Evolutionary conservation across 2,329 filamentous ascomycete species (phyloP).

Genomic region (Arthrinium phaeospermum): DNA sequence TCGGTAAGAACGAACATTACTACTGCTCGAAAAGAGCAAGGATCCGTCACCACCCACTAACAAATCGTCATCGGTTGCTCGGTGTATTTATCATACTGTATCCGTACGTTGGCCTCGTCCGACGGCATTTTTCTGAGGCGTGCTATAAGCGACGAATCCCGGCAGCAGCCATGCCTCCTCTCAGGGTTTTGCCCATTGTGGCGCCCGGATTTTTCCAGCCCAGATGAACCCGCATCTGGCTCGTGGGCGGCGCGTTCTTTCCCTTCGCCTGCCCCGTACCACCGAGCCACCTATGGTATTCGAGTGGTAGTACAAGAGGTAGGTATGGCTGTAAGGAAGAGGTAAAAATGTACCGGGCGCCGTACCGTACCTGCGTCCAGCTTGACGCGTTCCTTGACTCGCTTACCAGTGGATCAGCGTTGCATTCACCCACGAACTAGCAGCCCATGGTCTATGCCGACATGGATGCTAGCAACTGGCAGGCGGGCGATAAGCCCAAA

Average conservation of each 20-base stretch:
- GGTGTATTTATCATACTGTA: neutral
- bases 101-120: neutral
- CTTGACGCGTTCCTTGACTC: constrained; percentile 15
- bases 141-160: neutral
- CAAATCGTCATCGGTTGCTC: constrained; percentile 1
- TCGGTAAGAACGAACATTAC: neutral
- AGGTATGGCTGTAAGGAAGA: too few species aligned
- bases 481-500: constrained; percentile 14
- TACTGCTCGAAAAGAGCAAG: neutral
- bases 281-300: neutral
- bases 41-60: neutral
- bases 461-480: constrained; percentile 6
- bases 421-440: constrained; percentile 10
- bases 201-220: constrained; percentile 4
- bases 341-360: neutral
- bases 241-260: neutral
- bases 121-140: neutral
- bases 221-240: neutral
- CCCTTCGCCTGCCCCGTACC: neutral
- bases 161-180: neutral
- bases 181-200: neutral
- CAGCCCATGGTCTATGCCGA: constrained; percentile 18
- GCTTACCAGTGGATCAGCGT: constrained; percentile 14
- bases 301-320: neutral
- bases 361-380: constrained; percentile 16